Conservation (phyloP, 2,329 filamentous ascomycete species). For the Hypoxylon sp. region DNA sequence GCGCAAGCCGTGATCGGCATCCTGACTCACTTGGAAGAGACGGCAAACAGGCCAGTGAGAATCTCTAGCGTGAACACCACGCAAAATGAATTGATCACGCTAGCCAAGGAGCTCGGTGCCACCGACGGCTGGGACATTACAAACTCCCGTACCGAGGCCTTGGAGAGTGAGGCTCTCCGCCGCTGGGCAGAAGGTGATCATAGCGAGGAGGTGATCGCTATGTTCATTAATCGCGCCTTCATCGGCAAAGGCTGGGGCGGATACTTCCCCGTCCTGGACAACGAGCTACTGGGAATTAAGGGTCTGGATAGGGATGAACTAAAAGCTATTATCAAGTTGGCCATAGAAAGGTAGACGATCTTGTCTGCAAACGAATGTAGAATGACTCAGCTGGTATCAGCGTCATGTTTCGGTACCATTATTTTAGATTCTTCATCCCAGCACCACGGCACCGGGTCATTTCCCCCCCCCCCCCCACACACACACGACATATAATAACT, state of each 20-base stretch:
- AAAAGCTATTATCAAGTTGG: slow-evolving; percentile 33
- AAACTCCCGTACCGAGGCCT: slow-evolving; percentile 29
- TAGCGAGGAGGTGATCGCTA: slow-evolving; percentile 38
- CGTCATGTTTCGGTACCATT: slow-evolving; percentile 16
- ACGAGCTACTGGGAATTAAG: slow-evolving; percentile 35
- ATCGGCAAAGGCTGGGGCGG: slow-evolving; percentile 37
- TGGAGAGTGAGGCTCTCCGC: slow-evolving; percentile 29
- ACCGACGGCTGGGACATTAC: slow-evolving; percentile 35
- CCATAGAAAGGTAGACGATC: slow-evolving; percentile 32
- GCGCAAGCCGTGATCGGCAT: slow-evolving; percentile 35
- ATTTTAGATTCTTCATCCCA: slow-evolving; percentile 15
- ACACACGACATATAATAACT: slow-evolving; percentile 16
- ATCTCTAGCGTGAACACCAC: slow-evolving; percentile 37
- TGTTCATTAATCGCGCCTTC: slow-evolving; percentile 38
- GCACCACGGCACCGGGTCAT: slow-evolving; percentile 22
- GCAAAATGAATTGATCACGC: slow-evolving; percentile 33
- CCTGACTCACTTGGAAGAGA: slow-evolving; percentile 35
- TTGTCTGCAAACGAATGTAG: slow-evolving; percentile 12
- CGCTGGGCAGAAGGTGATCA: slow-evolving; percentile 37
- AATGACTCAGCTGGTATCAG: slow-evolving; percentile 13
- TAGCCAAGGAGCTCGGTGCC: slow-evolving; percentile 37
- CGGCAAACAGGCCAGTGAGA: slow-evolving; percentile 33
- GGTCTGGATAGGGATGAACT: slow-evolving; percentile 31
- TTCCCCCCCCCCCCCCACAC: no score
- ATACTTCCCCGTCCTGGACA: slow-evolving; percentile 35